Evolutionary conservation across 2,329 filamentous ascomycete species (phyloP).

Genomic region (Volutella citrinella): DNA sequence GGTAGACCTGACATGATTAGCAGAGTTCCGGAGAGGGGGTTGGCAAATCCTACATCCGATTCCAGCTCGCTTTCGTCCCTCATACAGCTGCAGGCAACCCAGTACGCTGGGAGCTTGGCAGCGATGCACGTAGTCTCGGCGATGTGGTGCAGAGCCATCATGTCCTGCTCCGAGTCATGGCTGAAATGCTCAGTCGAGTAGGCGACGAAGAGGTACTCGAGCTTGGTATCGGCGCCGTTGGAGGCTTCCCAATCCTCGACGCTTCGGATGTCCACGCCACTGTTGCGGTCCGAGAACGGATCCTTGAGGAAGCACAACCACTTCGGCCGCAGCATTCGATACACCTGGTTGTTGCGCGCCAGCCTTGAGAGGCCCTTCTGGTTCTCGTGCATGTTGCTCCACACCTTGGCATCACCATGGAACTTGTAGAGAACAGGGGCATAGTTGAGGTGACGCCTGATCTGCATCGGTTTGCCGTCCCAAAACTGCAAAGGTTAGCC

Average conservation of each 20-base stretch:
- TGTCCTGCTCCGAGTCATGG: constrained; percentile 19
- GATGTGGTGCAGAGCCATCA: constrained; percentile 24
- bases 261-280: constrained; percentile 19
- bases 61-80: constrained; percentile 21
- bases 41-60: constrained; percentile 16
- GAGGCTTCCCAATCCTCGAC: constrained; percentile 22
- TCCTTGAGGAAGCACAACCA: constrained; percentile 24
- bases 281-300: constrained; percentile 19
- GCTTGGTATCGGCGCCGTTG: constrained; percentile 15
- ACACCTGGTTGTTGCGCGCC: constrained; percentile 20
- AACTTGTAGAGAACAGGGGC: constrained; percentile 22
- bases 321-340: constrained; percentile 20
- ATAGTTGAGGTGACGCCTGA: constrained; percentile 15
- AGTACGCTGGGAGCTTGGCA: constrained; percentile 23
- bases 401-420: constrained; percentile 24
- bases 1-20: constrained; percentile 19
- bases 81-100: constrained; percentile 26
- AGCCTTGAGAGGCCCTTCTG: constrained; percentile 18
- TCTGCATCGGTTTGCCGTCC: constrained; percentile 16
- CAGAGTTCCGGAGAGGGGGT: background rate
- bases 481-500: constrained; percentile 16
- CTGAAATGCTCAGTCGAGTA: constrained; percentile 25
- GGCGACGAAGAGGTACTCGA: constrained; percentile 23
- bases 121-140: constrained; percentile 24
- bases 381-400: constrained; percentile 26